Evolutionary conservation across 495 filamentous ascomycete species (phyloP).

Genomic region (Pyrenula aspistea): DNA sequence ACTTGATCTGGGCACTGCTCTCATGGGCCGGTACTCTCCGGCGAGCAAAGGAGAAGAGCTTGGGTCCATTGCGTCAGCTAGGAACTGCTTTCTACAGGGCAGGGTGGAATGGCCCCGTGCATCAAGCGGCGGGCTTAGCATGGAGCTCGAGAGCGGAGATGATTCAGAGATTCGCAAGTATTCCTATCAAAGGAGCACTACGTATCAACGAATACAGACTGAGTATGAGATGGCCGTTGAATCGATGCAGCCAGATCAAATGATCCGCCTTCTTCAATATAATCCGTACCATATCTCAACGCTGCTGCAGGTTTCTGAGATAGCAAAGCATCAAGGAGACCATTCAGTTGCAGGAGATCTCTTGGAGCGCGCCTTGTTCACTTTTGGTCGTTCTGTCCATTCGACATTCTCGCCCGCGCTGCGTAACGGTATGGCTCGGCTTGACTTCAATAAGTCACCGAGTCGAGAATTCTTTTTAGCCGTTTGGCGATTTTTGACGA

Average conservation of each 20-base stretch:
- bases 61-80: conserved; percentile 53
- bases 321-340: conserved; percentile 82
- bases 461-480: conserved; percentile 91
- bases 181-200: conserved; percentile 58
- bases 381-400: conserved; percentile 74
- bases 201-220: conserved; percentile 65
- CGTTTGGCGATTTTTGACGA: conserved; percentile 75
- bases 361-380: conserved; percentile 84
- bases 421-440: conserved; percentile 62
- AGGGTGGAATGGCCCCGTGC: conserved; percentile 85
- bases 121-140: conserved; percentile 69
- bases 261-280: conserved; percentile 51
- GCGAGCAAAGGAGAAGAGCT: conserved; percentile 48
- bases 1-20: conserved; percentile 57
- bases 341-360: conserved; percentile 75
- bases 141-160: conserved; percentile 57
- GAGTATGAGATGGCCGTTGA: conserved; percentile 71
- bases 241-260: conserved; percentile 64
- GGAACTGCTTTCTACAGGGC: conserved; percentile 77
- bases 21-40: conserved; percentile 49
- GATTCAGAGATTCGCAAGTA: conserved; percentile 39
- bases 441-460: conserved; percentile 68
- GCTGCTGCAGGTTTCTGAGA: conserved; percentile 82
- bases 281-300: conserved; percentile 90
- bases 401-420: conserved; percentile 66